These are phyloP conservation scores for Gastrolobium bilobum DNA, from an alignment of 306 rosid genomes.

Conservation along the genomic window DNA sequence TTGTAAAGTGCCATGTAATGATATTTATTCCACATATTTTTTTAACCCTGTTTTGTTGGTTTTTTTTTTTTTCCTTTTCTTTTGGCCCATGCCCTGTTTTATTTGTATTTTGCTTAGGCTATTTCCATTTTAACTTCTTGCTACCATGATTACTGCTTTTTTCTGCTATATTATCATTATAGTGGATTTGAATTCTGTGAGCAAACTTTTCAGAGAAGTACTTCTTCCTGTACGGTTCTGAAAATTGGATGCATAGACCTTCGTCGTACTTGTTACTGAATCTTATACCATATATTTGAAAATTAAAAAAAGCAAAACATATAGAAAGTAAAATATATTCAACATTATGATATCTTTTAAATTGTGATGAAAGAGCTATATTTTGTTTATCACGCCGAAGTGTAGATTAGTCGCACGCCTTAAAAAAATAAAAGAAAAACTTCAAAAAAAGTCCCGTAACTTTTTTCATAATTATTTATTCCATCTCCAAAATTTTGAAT, in stretches of 20 bases:
- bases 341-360: background rate
- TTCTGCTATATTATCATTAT: slow-evolving; percentile 45
- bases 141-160: slow-evolving; percentile 42
- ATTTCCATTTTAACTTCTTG: slow-evolving; percentile 53
- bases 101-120: slow-evolving; percentile 45
- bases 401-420: background rate
- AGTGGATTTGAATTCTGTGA: slow-evolving; percentile 47
- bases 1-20: slow-evolving; percentile 54
- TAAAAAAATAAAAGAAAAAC: too few relatives aligned
- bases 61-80: slow-evolving; percentile 24
- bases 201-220: slow-evolving; percentile 5
- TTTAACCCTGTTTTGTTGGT: slow-evolving; percentile 40
- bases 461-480: too few relatives aligned
- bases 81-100: slow-evolving; percentile 10
- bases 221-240: slow-evolving; percentile 15
- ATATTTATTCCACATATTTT: slow-evolving; percentile 42
- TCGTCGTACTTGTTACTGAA: background rate
- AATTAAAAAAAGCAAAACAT: background rate
- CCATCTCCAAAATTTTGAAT: too few relatives aligned
- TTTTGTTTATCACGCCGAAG: background rate
- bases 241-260: slow-evolving; percentile 27
- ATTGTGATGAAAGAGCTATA: slow-evolving; percentile 16
- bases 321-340: background rate
- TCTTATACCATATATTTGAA: too few relatives aligned
- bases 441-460: too few relatives aligned